phyloP scores from a whole-genome alignment of 108 stramenopile species.

The Skeletonema grethae region DNA sequence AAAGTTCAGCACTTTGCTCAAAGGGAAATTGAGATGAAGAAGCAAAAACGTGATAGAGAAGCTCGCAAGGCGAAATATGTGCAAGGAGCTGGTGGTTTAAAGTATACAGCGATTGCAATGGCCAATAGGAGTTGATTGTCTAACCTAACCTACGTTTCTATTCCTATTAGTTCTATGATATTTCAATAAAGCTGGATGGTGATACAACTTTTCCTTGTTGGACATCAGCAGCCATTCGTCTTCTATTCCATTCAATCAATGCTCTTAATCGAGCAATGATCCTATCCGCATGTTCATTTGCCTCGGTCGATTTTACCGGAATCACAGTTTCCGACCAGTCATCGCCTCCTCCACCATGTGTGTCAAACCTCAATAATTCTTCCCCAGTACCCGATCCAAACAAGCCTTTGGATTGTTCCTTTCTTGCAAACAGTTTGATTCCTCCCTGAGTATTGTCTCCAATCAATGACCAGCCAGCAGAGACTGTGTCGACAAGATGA shows the following conservation, averaged over 20 bases:
- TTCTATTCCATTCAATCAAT: conserved; percentile 13
- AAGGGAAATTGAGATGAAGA: conserved; percentile 78
- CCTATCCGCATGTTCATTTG: conserved; percentile 6
- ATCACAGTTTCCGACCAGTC: not conserved
- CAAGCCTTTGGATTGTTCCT: not conserved
- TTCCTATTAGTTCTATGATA: not conserved
- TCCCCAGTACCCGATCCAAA: conserved; percentile 6
- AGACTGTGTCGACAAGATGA: conserved; percentile 13
- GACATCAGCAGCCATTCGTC: not conserved
- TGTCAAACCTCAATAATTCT: conserved; percentile 17
- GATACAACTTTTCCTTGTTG: not conserved
- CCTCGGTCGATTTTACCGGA: not conserved
- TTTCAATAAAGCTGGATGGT: not conserved
- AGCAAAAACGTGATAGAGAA: conserved; percentile 68
- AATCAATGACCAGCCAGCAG: conserved; percentile 23
- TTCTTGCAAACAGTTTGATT: conserved; percentile 16
- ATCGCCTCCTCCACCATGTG: conserved; percentile 7
- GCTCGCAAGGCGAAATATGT: conserved; percentile 79
- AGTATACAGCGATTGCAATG: conserved; percentile 89
- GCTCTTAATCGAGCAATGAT: conserved; percentile 6
- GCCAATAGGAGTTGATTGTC: conserved; percentile 49
- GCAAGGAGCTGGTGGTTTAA: conserved; percentile 67
- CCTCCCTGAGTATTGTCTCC: conserved; percentile 31
- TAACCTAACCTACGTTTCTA: not conserved
- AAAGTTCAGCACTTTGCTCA: conserved; percentile 85